Conservation (phyloP, 371 early-diverging fungal species). For the Mucor irregularis region DNA sequence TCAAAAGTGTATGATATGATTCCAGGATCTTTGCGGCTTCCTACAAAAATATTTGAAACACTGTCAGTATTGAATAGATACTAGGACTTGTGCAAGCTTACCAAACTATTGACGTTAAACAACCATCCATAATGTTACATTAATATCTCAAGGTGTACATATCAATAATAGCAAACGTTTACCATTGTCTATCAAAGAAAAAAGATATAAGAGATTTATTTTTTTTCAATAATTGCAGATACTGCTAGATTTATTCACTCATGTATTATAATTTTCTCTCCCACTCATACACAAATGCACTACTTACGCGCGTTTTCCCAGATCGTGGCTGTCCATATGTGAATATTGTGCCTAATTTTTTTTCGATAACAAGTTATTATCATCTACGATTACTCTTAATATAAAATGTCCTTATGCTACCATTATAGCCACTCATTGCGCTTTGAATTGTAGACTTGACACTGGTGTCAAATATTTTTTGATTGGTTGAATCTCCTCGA, state of each 20-base stretch:
- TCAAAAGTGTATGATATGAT: conserved; percentile 85
- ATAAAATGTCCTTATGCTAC: not conserved
- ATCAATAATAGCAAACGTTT: too few species aligned
- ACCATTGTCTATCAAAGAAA: conserved; percentile 43
- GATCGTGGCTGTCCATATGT: conserved; percentile 81
- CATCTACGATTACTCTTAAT: not conserved
- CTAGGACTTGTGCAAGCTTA: too few species aligned
- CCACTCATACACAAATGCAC: not conserved
- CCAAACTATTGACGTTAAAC: too few species aligned
- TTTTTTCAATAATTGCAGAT: too few species aligned
- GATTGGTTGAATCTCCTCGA: not conserved
- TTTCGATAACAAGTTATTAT: not conserved
- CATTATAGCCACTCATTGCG: conserved; percentile 18
- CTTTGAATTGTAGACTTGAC: not conserved
- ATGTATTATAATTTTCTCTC: conserved; percentile 20
- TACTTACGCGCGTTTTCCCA: conserved; percentile 70
- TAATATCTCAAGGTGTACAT: too few species aligned
- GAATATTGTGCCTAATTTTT: conserved; percentile 60
- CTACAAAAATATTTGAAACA: conserved; percentile 31
- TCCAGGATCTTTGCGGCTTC: conserved; percentile 71
- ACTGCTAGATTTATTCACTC: conserved; percentile 2
- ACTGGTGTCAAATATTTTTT: not conserved
- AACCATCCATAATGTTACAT: too few species aligned
- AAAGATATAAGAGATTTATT: not conserved
- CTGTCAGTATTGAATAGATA: not conserved